These are phyloP conservation scores for Ophiostoma sp. DNA, from an alignment of 2,329 filamentous ascomycete species.

Conservation along the genomic window DNA sequence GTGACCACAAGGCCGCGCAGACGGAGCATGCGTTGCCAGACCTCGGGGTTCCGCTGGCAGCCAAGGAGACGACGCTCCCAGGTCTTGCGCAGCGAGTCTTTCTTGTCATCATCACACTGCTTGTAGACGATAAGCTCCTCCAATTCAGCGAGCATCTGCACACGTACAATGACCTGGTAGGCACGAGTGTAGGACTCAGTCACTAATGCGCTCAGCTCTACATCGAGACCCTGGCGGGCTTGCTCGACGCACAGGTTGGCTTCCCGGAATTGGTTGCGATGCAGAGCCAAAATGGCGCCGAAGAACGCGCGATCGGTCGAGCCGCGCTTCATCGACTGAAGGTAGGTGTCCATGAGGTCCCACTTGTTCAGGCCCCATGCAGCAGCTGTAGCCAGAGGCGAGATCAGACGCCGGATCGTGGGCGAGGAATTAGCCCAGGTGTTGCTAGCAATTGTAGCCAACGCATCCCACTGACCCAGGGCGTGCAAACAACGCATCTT, in stretches of 20 bases:
- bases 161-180: conserved; percentile 94
- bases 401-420: conserved; percentile 85
- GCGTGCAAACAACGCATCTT: conserved; percentile 99
- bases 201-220: conserved; percentile 90
- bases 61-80: conserved; percentile 95
- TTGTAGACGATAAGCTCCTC: conserved; percentile 99
- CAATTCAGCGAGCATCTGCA: conserved; percentile 97
- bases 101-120: conserved; percentile 82
- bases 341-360: conserved; percentile 96
- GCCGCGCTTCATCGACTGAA: conserved; percentile 87
- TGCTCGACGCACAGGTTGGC: conserved; percentile 85
- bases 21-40: conserved; percentile 98
- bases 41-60: conserved; percentile 93
- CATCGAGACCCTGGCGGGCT: conserved; percentile 87
- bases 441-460: conserved; percentile 82
- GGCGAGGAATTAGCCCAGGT: conserved; percentile 87
- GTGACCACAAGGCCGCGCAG: conserved; percentile 87
- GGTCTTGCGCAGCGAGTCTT: conserved; percentile 82
- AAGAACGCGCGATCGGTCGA: conserved; percentile 97
- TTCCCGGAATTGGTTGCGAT: conserved; percentile 92
- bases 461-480: conserved; percentile 91
- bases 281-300: conserved; percentile 87
- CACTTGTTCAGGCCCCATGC: conserved; percentile 96
- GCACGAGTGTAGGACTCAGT: conserved; percentile 97
- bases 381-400: conserved; percentile 86